Evolutionary conservation across 2,329 filamentous ascomycete genomes (phyloP), one percentile per base, ranked within the genome.

Genomic region (Xylariales sp.): DNA sequence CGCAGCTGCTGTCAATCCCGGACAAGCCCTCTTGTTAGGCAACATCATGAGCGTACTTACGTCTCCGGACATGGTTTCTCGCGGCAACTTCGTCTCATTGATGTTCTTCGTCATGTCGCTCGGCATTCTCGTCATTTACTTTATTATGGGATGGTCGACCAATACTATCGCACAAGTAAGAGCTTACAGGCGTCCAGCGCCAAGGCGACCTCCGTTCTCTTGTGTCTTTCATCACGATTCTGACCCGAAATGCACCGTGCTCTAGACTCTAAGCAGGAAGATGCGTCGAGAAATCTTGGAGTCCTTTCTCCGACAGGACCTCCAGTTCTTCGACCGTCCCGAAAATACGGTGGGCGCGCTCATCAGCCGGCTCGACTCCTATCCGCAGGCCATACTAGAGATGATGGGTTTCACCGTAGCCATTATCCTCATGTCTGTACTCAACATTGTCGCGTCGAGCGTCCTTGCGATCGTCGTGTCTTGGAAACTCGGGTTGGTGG

Each of bases 401-500:
- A 63, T 82, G 2, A 67, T 80, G 53, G 73, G 74, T 3, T 61
- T 73, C 36, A 79, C 81, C 51, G 71, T 81, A 65, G 69, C 76
- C 2, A 67, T 84, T 43, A 67, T 76, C 3, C 65, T 67, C 35
- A 72, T 81, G 14, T 76, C 79, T 2, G 49, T 82, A 8, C 78
- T 85, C 53, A 81, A 75, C 37, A 59, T 88, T 4, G 45, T 74
- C 3, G 83, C 81, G 0, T 79, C 74, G 7, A 60, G 85, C 8
- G 63, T 70, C 32, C 81, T 88, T 32, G 70, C 80, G 1, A 85
- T 87, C 45, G 63, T 69, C 2, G 85, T 82, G 53, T 80, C 81
- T 1, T 88, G 85, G 85, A 88, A 87, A 54, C 65, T 89, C 5
- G 76, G 78, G 0, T 60, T 87, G 0, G 77, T 88, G 0, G 70